Base-by-base conservation (phyloP, 2,329 filamentous ascomycete species). In the Aspergillus sclerotialis region DNA sequence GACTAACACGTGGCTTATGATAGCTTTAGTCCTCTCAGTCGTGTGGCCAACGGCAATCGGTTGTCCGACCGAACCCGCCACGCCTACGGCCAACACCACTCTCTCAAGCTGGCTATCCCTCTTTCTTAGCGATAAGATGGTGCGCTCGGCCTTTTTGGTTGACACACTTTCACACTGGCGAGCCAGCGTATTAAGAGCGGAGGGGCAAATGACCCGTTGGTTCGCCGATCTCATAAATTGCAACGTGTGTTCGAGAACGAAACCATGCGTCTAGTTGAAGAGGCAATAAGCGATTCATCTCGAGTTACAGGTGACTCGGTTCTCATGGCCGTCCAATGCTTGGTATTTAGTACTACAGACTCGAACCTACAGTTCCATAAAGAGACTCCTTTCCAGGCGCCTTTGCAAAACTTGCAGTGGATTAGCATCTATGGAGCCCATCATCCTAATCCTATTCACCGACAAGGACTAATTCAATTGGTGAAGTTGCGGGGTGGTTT, bases 401-500 rank as follows among this genome's bases (percentile, higher is more conserved):
- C 60, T 1, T 46, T 63, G 29, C 54, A 50, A 14, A 48, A 49
- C 3, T 36, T 64, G 30, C 59, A 63, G 36, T 61, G 58, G 52
- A 37, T 63, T 4, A 52, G 60, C 33, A 46, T 63, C 5, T 62
- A 62, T 32, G 58, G 58, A 0, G 50, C 48, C 34, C 45, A 58
- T 9, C 47, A 52, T 4, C 51, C 56, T 4, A 61, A 61, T 17
- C 46, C 59, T 28, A 45, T 60, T 3, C 60, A 64, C 38, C 40
- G 58, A 8, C 42, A 50, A 31, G 60, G 60, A 1, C 38, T 64
- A 18, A 40, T 55, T 5, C 53, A 60, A 30, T 47, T 64, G 40
- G 37, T 65, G 26, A 50, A 53, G 13, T 32, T 61, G 5, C 53
- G 56, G 18, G 63, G 63, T 5, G 63, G 63, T 0, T 36, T 67